phyloP scores from a whole-genome alignment of 108 stramenopile genomes.

The Nitzschia sp. region DNA sequence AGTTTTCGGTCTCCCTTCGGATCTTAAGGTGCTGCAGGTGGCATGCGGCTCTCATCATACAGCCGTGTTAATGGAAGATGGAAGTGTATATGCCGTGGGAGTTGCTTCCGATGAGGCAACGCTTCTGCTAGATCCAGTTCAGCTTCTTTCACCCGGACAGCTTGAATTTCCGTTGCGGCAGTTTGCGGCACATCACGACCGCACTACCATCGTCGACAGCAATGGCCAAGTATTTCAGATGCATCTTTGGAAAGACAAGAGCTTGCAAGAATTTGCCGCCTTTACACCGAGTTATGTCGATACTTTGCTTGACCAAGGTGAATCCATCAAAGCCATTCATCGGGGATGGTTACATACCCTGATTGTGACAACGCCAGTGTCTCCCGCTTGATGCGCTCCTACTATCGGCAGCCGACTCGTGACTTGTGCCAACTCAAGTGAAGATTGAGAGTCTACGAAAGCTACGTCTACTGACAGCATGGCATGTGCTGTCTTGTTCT shows the following conservation, averaged over 20 bases:
- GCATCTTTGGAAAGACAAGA: slow-evolving; percentile 79
- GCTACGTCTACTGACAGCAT: neutral
- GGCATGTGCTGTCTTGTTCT: neutral
- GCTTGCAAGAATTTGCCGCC: slow-evolving; percentile 59
- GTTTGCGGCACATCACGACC: slow-evolving; percentile 80
- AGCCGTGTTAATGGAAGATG: slow-evolving; percentile 81
- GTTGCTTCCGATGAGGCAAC: slow-evolving; percentile 70
- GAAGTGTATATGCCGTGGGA: slow-evolving; percentile 82
- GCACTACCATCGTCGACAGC: slow-evolving; percentile 71
- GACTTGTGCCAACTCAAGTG: neutral
- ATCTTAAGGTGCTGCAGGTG: slow-evolving; percentile 47
- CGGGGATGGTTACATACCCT: slow-evolving; percentile 85
- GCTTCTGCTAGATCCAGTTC: slow-evolving; percentile 71
- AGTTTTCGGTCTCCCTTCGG: slow-evolving; percentile 61
- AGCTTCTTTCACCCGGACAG: slow-evolving; percentile 61
- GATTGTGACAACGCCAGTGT: slow-evolving; percentile 60
- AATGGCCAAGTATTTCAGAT: slow-evolving; percentile 65
- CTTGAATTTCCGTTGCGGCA: slow-evolving; percentile 64
- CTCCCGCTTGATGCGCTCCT: neutral
- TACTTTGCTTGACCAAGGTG: slow-evolving; percentile 38
- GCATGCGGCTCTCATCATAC: slow-evolving; percentile 87
- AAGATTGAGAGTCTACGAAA: neutral
- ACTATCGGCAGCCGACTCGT: neutral
- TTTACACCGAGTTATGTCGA: slow-evolving; percentile 81
- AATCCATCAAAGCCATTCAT: slow-evolving; percentile 61